Evolutionary conservation across 176 grass and related monocot genomes (phyloP), one percentile per base, ranked within the genome.

Genomic region (Guadua angustifolia): DNA sequence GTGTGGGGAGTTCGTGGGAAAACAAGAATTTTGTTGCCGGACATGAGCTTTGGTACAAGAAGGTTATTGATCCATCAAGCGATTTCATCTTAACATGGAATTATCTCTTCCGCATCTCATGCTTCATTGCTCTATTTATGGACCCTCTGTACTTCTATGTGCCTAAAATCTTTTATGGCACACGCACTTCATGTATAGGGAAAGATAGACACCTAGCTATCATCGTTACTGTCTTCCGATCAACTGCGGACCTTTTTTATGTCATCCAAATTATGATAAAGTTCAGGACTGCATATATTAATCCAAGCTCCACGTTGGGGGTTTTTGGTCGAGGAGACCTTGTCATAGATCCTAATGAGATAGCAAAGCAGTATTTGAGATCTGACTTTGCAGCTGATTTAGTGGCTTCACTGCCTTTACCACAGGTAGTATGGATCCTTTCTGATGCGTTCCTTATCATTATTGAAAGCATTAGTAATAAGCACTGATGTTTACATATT

Each of bases 131-230:
- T 66, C 85, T 99, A 24, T 94, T 95, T 33, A 89, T 94, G 68
- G 96, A 99, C 71, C 96, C 96, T 71, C 63, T 99, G 15, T 99
- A 94, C 68, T 99, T 95, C 80, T 99, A 94, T 61, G 87, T 95
- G 71, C 96, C 96, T 64, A 76, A 64, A 81, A 88, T 99, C 59
- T 4, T 15, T 71, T 87, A 90, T 17, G 5, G 15, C 9, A 4
- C 2, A 42, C 18, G 0, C 6, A 82, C 8, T 33, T 13, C 77
- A 16, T 95, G 96, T 62, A 25, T 94, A 2, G 74, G 76, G 83
- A 93, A 79, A 69, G 96, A 98, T 32, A 81, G 10, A 6, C 80
- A 44, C 42, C 60, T 98, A 36, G 90, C 85, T n/a, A 80, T 94
- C 56, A 85, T 52, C 7, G 79, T 95, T 66, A 98, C 96, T 39